Evolutionary conservation across 352 stramenopile genomes (phyloP).

Genomic region (Peronospora belbahrii): DNA sequence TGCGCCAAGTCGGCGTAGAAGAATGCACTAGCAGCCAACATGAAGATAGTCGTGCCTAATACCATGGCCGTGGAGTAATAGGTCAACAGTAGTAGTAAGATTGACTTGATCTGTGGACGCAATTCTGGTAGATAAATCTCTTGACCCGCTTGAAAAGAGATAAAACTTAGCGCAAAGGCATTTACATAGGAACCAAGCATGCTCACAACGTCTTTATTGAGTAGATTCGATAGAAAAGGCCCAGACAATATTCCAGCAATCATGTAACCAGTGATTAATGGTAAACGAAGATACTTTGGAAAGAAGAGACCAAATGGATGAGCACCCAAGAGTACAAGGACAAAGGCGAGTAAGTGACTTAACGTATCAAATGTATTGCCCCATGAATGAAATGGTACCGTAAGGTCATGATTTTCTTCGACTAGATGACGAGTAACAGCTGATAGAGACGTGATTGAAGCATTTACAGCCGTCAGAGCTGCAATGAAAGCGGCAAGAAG

Average conservation of each 20-base stretch:
- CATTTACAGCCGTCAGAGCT: not conserved
- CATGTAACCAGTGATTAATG: constrained; percentile 58
- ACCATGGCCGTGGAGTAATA: constrained; percentile 48
- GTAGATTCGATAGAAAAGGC: constrained; percentile 46
- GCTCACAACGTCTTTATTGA: constrained; percentile 31
- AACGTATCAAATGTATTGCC: constrained; percentile 35
- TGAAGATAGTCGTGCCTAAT: constrained; percentile 34
- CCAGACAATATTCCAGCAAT: constrained; percentile 44
- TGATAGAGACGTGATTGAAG: not conserved
- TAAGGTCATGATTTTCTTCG: not conserved
- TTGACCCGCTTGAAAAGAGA: constrained; percentile 60
- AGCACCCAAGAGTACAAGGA: constrained; percentile 37
- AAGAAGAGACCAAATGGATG: constrained; percentile 24
- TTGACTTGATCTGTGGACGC: constrained; percentile 46
- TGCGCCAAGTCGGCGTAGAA: constrained; percentile 39
- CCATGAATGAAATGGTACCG: constrained; percentile 37
- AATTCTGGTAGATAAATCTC: constrained; percentile 60
- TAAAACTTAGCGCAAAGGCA: constrained; percentile 55
- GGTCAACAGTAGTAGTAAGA: constrained; percentile 32
- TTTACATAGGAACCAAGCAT: constrained; percentile 49
- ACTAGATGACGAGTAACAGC: not conserved
- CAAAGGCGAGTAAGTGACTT: constrained; percentile 36
- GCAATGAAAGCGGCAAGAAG: too few relatives aligned
- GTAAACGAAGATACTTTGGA: constrained; percentile 34
- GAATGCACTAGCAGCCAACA: constrained; percentile 38